Evolutionary conservation across 768 basidiomycete species (phyloP), one percentile per base, ranked within the genome.

Genomic region (Kwoniella botswanensis): DNA sequence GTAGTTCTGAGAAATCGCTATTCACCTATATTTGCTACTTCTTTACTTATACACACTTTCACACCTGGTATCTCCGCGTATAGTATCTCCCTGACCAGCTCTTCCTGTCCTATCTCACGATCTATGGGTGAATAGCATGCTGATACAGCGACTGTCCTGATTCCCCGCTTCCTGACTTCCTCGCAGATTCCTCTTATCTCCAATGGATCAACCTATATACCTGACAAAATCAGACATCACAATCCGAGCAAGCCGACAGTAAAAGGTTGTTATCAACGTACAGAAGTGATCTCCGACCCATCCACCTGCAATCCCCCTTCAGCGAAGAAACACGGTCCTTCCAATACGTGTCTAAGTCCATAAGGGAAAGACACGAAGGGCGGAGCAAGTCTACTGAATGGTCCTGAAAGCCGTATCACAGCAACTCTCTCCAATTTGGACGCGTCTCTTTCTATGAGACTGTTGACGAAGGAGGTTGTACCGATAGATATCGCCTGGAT

Each of bases 401-500:
- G 88, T 3, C 87, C 88, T 54, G 88, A 89, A 10, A 91, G 85
- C 64, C 90, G 87, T 58, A 91, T 85, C 46, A 90, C 89, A 0
- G 89, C 90, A 0, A 91, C 89, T 57, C 87, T 87, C 56, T 86
- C 85, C n/a, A 90, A 81, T n/a, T 87, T 85, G 3, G 85, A 71
- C 5, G 86, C 82, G 77, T 90, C 87, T 24, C 86, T 80, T 81
- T 90, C 88, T 18, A 90, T 85, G 2, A 91, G 86, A 1, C 89
- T 88, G 71, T 90, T 89, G 41, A 89, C 85, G 70, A 88, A 88
- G 76, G 88, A 87, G 84, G 89, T 90, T 0, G 89, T 90, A 42
- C 90, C 90, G 70, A 90, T 88, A 43, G 87, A 86, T 70, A 90
- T 76, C 4, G 87, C 86, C 60, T 87, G 83, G 42, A 90, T 84